Conservation (phyloP, 1,139 yeast species). For the Hyphopichia burtonii region DNA sequence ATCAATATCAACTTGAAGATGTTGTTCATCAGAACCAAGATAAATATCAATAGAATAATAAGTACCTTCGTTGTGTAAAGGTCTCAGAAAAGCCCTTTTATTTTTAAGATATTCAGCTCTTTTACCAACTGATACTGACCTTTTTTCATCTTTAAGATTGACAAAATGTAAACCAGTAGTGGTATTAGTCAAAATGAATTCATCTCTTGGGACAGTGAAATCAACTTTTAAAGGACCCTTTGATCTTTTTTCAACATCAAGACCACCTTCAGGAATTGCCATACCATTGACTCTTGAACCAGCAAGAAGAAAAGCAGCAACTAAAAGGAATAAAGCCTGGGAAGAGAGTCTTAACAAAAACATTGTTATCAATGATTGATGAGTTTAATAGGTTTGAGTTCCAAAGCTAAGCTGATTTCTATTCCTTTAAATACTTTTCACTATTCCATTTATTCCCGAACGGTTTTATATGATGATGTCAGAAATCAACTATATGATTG, state of each 20-base stretch:
- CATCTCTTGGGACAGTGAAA: neutral
- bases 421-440: no score
- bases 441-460: no score
- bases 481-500: no score
- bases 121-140: neutral
- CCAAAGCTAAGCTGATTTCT: no score
- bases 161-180: neutral
- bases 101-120: neutral
- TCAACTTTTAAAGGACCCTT: neutral
- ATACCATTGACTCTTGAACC: neutral
- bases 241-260: neutral
- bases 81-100: neutral
- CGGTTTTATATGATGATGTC: no score
- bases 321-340: neutral
- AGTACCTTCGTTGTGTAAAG: neutral
- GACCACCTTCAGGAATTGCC: neutral
- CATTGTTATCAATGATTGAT: no score
- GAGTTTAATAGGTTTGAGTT: no score
- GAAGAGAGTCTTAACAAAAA: neutral
- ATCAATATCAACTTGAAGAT: conserved; percentile 20
- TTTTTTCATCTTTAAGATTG: neutral
- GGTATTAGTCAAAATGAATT: neutral
- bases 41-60: conserved; percentile 4
- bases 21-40: conserved; percentile 20
- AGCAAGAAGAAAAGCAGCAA: neutral